Percentiles rank a stretch among this genome's conserved stretches.
These are phyloP conservation scores for Uromyces viciae-fabae DNA, from an alignment of 1,284 basidiomycete genomes.

Conservation along the genomic window DNA sequence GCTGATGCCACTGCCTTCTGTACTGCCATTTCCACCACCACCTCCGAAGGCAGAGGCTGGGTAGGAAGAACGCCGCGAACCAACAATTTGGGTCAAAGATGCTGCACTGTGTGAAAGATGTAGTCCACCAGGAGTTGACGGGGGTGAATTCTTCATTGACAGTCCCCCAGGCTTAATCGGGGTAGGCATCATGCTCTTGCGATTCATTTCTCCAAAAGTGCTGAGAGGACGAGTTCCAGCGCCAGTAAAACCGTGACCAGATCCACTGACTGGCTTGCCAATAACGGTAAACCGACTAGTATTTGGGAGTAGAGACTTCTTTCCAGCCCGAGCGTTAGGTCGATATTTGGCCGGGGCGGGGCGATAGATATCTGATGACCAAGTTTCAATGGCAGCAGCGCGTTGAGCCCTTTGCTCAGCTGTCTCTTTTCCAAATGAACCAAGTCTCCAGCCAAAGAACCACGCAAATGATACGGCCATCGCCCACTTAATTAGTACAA, in stretches of 20 bases:
- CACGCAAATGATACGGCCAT: slow-evolving; percentile 97
- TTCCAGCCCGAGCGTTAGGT: slow-evolving; percentile 68
- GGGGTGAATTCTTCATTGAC: slow-evolving; percentile 39
- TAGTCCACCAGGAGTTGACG: slow-evolving; percentile 21
- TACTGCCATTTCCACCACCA: slow-evolving; percentile 22
- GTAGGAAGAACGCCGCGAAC: slow-evolving; percentile 35
- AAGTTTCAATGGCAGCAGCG: slow-evolving; percentile 85
- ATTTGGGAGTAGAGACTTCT: slow-evolving; percentile 70
- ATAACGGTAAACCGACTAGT: slow-evolving; percentile 78
- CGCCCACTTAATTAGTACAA: slow-evolving; percentile 87
- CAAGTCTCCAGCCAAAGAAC: slow-evolving; percentile 92
- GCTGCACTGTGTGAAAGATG: slow-evolving; percentile 19
- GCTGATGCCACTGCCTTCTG: slow-evolving; percentile 11
- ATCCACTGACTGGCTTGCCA: slow-evolving; percentile 56
- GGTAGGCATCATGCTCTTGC: slow-evolving; percentile 44
- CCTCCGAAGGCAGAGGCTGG: background rate
- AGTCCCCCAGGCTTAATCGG: slow-evolving; percentile 1
- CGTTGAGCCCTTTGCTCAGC: slow-evolving; percentile 91
- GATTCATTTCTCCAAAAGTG: slow-evolving; percentile 59
- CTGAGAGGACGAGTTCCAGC: slow-evolving; percentile 49
- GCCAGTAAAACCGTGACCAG: background rate
- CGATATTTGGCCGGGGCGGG: slow-evolving; percentile 86
- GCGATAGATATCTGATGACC: slow-evolving; percentile 93
- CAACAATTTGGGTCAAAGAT: slow-evolving; percentile 40
- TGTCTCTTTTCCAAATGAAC: slow-evolving; percentile 87